Conservation (phyloP, 352 stramenopile genomes). For the Globisporangium nodosum region DNA sequence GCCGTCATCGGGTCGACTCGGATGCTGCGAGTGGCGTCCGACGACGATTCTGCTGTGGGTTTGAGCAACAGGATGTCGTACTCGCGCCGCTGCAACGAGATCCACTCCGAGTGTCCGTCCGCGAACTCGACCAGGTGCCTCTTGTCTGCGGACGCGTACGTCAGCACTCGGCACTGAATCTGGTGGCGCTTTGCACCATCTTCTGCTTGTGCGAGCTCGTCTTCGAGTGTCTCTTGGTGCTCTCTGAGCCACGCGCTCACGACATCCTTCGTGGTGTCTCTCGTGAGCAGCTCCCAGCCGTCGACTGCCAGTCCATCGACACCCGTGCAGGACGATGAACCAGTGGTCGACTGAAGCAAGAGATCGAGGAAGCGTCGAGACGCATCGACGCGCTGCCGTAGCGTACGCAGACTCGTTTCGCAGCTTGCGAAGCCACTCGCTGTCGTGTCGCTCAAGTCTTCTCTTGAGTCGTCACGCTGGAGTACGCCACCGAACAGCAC, state of each 20-base stretch:
- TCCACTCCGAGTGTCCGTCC: conserved; percentile 45
- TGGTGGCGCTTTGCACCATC: conserved; percentile 10
- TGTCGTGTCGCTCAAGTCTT: background rate
- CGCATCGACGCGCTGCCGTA: conserved; percentile 2
- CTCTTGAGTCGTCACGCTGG: background rate
- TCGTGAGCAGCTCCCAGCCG: conserved; percentile 1
- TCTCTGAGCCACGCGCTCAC: conserved; percentile 5
- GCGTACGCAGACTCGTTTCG: conserved; percentile 3
- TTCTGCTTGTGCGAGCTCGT: conserved; percentile 2
- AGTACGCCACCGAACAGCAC: conserved; percentile 29
- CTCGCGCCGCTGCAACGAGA: conserved; percentile 29
- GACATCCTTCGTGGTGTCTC: background rate
- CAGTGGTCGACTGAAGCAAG: background rate
- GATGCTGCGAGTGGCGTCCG: too few species aligned
- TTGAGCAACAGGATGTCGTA: conserved; percentile 29
- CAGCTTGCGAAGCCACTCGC: background rate
- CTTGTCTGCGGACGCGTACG: conserved; percentile 21
- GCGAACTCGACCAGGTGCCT: conserved; percentile 51
- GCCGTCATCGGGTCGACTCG: background rate
- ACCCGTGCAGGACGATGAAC: background rate
- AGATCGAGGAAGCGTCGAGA: conserved; percentile 4
- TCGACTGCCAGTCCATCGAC: background rate
- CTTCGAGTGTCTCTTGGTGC: conserved; percentile 3
- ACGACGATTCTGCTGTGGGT: background rate
- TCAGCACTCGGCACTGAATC: conserved; percentile 34